phyloP scores from a whole-genome alignment of 192 early-diverging fungal genomes.

The Pilaira anomala region DNA sequence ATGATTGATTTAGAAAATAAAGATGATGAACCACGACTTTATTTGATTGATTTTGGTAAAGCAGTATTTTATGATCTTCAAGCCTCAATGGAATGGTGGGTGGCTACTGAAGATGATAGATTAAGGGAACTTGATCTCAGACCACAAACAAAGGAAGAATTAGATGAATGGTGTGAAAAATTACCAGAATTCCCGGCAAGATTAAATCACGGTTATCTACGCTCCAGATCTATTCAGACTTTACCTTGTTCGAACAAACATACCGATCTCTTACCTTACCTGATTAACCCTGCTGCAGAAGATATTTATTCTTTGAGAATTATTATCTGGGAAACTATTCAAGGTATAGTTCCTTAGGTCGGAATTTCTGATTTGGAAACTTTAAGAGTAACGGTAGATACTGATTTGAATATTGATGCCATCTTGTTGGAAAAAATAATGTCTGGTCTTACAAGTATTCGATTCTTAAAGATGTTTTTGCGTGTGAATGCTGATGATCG shows the following conservation, averaged over 20 bases:
- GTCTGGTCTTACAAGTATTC: constrained; percentile 28
- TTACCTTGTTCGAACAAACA: constrained; percentile 47
- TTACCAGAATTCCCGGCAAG: constrained; percentile 43
- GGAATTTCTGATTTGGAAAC: constrained; percentile 54
- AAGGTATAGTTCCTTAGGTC: constrained; percentile 53
- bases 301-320: constrained; percentile 55
- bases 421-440: constrained; percentile 43
- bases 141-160: constrained; percentile 35
- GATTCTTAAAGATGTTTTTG: constrained; percentile 41
- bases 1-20: constrained; percentile 49
- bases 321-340: constrained; percentile 56
- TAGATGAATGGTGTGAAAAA: constrained; percentile 29
- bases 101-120: constrained; percentile 13
- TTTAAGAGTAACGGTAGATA: constrained; percentile 45
- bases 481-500: constrained; percentile 39
- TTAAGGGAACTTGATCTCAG: constrained; percentile 27
- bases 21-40: constrained; percentile 41
- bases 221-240: constrained; percentile 51
- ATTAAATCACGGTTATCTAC: constrained; percentile 54
- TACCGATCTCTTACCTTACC: constrained; percentile 29
- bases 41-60: constrained; percentile 62
- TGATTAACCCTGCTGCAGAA: constrained; percentile 47
- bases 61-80: constrained; percentile 42
- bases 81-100: constrained; percentile 44
- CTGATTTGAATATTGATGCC: constrained; percentile 39